Base-by-base conservation (phyloP, 2,329 filamentous ascomycete species). In the Fusarium sp. region DNA sequence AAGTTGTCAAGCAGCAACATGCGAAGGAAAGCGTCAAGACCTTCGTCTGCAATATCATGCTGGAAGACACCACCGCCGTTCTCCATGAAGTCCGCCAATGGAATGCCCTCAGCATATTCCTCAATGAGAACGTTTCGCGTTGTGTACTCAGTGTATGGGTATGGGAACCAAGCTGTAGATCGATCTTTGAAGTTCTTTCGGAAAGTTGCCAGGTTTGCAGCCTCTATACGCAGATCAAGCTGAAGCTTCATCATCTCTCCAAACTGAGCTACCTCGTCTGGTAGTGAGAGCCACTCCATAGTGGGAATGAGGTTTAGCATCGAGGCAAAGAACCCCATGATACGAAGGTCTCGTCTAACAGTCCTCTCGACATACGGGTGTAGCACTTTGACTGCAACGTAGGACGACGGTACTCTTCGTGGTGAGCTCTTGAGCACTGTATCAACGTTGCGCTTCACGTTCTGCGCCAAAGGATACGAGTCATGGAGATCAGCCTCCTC, bases 231-330 rank as follows among this genome's bases (percentile, higher is more conserved):
- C 38, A 99, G 86, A 81, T 99, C 96, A 5, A 99, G 86, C 79
- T 99, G 96, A n/a, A 98, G 85, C 76, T 92, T 92, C 96, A 99
- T 99, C 96, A 99, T 99, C 78, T 97, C 93, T 27, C 95, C 95
- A 78, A 99, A 99, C 77, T 98, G 94, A 17, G 87, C 83, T 6
- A 98, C 96, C 80, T 99, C 96, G 74, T 98, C 95, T 0, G 96
- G 96, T 12, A 99, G 89, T 1, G 95, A 98, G 9, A 99, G 86
- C 96, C 96, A 99, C 81, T 98, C 94, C 78, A 99, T 96, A 0
- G 95, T 97, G 1, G 96, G 96, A 35, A 99, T 92, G 4, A 88
- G 83, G 80, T 98, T 97, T 73, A 99, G 90, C 9, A 92, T 77
- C 0, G 89, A 87, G 18, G 96, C 96, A 77, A 99, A 98, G 82